phyloP scores from a whole-genome alignment of 106 monocot genomes.

The Posidonia australis region DNA sequence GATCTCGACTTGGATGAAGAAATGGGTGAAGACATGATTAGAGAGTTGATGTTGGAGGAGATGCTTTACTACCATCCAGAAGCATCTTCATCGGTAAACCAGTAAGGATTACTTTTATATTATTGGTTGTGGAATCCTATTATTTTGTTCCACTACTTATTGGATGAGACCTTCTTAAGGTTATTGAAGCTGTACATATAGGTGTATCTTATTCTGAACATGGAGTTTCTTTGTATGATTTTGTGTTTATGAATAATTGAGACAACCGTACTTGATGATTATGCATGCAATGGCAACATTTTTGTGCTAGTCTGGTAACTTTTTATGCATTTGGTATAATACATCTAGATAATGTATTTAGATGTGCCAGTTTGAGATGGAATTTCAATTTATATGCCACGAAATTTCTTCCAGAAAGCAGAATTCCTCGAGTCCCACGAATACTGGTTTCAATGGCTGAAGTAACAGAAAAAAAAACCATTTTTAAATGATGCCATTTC shows the following conservation, averaged over 20 bases:
- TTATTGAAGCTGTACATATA: neutral
- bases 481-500: too few relatives aligned
- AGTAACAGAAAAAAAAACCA: too few relatives aligned
- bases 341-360: too few relatives aligned
- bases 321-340: too few relatives aligned
- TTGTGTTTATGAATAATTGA: neutral
- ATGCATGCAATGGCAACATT: too few relatives aligned
- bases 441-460: too few relatives aligned
- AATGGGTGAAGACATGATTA: conserved; percentile 43
- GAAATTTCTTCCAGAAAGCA: too few relatives aligned
- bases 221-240: neutral
- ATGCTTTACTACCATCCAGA: conserved; percentile 73
- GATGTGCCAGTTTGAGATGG: neutral
- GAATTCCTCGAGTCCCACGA: too few relatives aligned
- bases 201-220: neutral
- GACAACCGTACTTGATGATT: too few relatives aligned
- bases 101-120: neutral
- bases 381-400: too few relatives aligned
- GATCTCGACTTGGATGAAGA: conserved; percentile 74
- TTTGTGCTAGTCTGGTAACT: too few relatives aligned
- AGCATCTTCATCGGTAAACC: neutral
- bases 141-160: neutral
- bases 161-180: neutral
- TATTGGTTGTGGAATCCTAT: neutral
- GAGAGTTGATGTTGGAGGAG: conserved; percentile 72